Evolutionary conservation across 257 asterid genomes (phyloP).

Genomic region (Vinca minor): DNA sequence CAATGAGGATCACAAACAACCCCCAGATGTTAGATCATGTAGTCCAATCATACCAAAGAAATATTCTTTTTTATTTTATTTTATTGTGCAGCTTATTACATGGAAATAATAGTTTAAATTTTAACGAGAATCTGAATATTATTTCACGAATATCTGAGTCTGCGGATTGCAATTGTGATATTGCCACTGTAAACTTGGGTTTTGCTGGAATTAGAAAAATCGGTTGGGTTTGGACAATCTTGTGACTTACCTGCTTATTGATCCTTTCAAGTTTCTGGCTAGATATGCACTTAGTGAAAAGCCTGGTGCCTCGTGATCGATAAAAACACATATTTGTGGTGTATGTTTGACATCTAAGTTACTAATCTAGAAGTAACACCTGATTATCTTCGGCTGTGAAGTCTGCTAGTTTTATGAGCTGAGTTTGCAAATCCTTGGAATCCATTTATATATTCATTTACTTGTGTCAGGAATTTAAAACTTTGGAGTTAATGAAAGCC

Average conservation of each 20-base stretch:
- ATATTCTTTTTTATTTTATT: too few species aligned
- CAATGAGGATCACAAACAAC: too few species aligned
- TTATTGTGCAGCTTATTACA: neutral
- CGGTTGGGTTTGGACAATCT: slow-evolving; percentile 50
- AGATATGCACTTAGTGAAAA: slow-evolving; percentile 45
- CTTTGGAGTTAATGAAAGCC: too few species aligned
- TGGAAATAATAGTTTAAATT: neutral
- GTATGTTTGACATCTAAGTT: neutral
- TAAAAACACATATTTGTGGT: neutral
- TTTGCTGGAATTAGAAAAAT: slow-evolving; percentile 38
- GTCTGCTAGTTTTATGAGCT: neutral
- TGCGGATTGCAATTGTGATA: slow-evolving; percentile 44
- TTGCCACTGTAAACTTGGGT: slow-evolving; percentile 27
- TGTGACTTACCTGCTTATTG: slow-evolving; percentile 32
- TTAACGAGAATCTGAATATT: neutral
- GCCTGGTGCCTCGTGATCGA: slow-evolving; percentile 38
- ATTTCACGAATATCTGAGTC: neutral
- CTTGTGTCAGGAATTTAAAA: neutral
- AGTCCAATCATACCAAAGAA: too few species aligned
- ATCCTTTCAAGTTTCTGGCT: slow-evolving; percentile 35
- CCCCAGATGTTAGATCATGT: neutral
- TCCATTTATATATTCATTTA: neutral
- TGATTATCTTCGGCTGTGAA: too few species aligned
- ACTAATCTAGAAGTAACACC: neutral
- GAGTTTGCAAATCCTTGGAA: neutral